These are phyloP conservation scores for Cladosporium austrohemisphaericum DNA, from an alignment of 2,329 filamentous ascomycete genomes.

Conservation along the genomic window DNA sequence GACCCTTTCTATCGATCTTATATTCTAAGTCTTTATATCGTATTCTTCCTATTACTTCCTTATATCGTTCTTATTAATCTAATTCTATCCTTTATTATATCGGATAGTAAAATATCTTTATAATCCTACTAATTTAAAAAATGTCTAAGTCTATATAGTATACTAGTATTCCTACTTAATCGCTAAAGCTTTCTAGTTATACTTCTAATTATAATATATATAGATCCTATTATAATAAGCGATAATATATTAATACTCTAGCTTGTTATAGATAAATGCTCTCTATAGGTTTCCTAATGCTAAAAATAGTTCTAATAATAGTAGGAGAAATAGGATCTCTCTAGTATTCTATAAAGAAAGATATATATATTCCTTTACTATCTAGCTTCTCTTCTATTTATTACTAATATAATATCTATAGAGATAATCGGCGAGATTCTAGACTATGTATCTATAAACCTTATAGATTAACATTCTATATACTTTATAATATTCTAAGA, in stretches of 20 bases:
- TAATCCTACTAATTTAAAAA: slow-evolving; percentile 16
- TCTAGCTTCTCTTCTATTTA: neutral
- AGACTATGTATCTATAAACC: neutral
- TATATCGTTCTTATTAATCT: neutral
- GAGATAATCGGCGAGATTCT: slow-evolving; percentile 1
- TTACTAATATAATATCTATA: neutral
- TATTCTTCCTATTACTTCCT: too few relatives aligned
- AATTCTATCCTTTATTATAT: neutral
- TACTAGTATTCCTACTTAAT: slow-evolving; percentile 5
- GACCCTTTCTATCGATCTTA: too few relatives aligned
- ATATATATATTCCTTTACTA: too few relatives aligned
- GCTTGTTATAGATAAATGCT: neutral
- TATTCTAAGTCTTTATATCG: too few relatives aligned
- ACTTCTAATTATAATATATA: neutral
- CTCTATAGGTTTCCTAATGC: neutral
- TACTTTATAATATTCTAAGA: slow-evolving; percentile 6
- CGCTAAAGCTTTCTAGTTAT: slow-evolving; percentile 11
- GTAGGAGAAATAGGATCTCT: neutral
- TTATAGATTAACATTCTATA: slow-evolving; percentile 9
- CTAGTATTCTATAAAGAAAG: neutral
- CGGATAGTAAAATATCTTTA: slow-evolving; percentile 17
- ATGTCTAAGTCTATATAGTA: slow-evolving; percentile 17
- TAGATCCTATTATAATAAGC: neutral
- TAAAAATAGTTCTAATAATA: neutral
- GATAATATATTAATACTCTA: neutral